phyloP scores from a whole-genome alignment of 2,329 filamentous ascomycete species.

The Arthrobotrys sinensis region DNA sequence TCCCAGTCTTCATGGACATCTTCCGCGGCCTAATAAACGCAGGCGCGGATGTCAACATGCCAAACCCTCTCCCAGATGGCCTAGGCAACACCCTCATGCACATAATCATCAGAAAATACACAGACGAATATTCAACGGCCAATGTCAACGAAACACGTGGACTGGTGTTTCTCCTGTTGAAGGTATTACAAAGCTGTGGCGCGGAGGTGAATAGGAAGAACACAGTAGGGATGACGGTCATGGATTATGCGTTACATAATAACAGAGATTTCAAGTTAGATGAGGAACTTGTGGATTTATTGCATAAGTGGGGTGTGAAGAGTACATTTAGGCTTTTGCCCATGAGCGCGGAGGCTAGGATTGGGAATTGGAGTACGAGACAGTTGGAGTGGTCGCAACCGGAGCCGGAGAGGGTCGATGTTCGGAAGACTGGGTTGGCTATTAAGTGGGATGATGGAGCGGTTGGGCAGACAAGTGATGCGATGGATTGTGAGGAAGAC shows the following conservation, averaged over 20 bases:
- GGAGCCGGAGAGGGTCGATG: conserved; percentile 41
- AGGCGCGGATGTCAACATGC: conserved; percentile 54
- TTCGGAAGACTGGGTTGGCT: conserved; percentile 23
- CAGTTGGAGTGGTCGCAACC: conserved; percentile 49
- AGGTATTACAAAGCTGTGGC: conserved; percentile 45
- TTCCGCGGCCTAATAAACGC: conserved; percentile 50
- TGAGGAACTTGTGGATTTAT: conserved; percentile 48
- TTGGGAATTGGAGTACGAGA: conserved; percentile 47
- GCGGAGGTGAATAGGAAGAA: conserved; percentile 53
- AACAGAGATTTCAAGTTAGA: conserved; percentile 33
- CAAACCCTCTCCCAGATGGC: conserved; percentile 41
- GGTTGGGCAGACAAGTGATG: background rate
- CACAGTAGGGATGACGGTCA: conserved; percentile 48
- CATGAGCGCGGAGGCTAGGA: conserved; percentile 32
- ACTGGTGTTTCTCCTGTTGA: conserved; percentile 37
- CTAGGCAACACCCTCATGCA: conserved; percentile 45
- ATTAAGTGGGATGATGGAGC: conserved; percentile 32
- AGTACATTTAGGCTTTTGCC: conserved; percentile 46
- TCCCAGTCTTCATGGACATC: conserved; percentile 54
- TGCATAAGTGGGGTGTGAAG: conserved; percentile 47
- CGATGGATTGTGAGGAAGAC: background rate
- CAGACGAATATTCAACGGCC: conserved; percentile 18
- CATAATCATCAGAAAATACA: conserved; percentile 49
- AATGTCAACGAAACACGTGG: conserved; percentile 24
- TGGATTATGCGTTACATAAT: conserved; percentile 57